These are phyloP conservation scores for Trypanosoma congolense DNA, from an alignment of 208 protist species.

Conservation along the genomic window DNA sequence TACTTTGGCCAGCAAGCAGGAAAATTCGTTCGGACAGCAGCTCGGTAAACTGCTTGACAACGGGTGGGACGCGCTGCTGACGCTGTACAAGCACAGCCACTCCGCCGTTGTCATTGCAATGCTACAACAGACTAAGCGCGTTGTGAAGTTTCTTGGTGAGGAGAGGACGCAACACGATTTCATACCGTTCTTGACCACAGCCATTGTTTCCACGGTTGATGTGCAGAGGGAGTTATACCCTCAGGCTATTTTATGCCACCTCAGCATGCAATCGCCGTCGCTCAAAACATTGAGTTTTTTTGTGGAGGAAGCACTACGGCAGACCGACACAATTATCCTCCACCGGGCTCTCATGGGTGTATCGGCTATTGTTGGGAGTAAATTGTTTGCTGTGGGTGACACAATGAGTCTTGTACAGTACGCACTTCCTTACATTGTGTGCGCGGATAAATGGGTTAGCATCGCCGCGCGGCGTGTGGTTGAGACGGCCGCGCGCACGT, in stretches of 20 bases:
- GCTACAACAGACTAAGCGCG: conserved; percentile 27
- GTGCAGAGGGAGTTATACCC: conserved; percentile 54
- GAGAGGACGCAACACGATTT: conserved; percentile 50
- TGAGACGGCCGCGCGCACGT: conserved; percentile 40
- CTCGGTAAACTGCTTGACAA: conserved; percentile 37
- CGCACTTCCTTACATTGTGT: conserved; percentile 41
- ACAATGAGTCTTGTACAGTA: conserved; percentile 59
- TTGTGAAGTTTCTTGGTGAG: conserved; percentile 68
- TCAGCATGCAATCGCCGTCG: conserved; percentile 29
- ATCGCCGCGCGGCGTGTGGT: conserved; percentile 44
- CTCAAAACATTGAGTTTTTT: conserved; percentile 63
- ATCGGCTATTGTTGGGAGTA: conserved; percentile 25
- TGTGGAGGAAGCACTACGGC: conserved; percentile 59
- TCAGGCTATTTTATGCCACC: conserved; percentile 49
- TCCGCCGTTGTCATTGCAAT: conserved; percentile 33
- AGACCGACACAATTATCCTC: conserved; percentile 27
- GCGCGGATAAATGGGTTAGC: conserved; percentile 34
- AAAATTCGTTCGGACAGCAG: conserved; percentile 29
- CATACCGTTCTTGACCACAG: conserved; percentile 67
- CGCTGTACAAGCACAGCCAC: conserved; percentile 38
- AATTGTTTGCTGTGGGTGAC: conserved; percentile 25
- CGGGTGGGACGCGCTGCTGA: conserved; percentile 62
- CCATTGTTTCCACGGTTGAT: conserved; percentile 31
- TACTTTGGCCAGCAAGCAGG: conserved; percentile 16
- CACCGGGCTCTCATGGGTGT: conserved; percentile 42